phyloP scores from a whole-genome alignment of 805 yeast species.

The Teunomyces pallodes region DNA sequence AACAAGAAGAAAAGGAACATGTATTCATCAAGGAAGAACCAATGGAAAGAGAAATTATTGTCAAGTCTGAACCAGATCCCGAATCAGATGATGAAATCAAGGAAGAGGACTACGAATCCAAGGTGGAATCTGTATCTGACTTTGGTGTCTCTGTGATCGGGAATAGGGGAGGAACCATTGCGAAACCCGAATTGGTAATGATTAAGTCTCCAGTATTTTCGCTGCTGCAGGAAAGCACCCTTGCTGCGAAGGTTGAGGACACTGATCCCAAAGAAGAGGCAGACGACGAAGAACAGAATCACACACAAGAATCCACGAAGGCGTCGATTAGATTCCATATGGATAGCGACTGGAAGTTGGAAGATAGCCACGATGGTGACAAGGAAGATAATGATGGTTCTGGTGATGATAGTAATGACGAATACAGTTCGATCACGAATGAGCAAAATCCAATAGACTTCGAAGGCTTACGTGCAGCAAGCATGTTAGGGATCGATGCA shows the following conservation, averaged over 20 bases:
- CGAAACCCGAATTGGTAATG: background rate
- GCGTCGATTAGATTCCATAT: conserved; percentile 29
- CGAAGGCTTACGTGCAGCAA: conserved; percentile 9
- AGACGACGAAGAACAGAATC: conserved; percentile 2
- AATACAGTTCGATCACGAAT: background rate
- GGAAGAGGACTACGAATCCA: background rate
- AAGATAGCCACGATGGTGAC: conserved; percentile 39
- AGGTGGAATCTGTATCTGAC: background rate
- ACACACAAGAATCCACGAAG: conserved; percentile 7
- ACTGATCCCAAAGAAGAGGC: background rate
- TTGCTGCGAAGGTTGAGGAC: background rate
- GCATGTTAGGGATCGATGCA: conserved; percentile 2
- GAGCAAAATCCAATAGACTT: conserved; percentile 8
- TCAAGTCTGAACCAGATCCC: background rate
- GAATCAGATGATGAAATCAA: background rate
- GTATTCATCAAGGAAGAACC: background rate
- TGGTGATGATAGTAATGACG: conserved; percentile 14
- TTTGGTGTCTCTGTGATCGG: background rate
- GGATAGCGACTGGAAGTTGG: conserved; percentile 37
- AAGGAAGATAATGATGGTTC: conserved; percentile 35
- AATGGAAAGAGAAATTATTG: background rate
- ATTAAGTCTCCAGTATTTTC: background rate
- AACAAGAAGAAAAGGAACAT: background rate
- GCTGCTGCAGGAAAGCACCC: background rate
- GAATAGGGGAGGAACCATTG: background rate